Evolutionary conservation across 805 yeast species (phyloP).

Genomic region (Yamadazyma insecticola): DNA sequence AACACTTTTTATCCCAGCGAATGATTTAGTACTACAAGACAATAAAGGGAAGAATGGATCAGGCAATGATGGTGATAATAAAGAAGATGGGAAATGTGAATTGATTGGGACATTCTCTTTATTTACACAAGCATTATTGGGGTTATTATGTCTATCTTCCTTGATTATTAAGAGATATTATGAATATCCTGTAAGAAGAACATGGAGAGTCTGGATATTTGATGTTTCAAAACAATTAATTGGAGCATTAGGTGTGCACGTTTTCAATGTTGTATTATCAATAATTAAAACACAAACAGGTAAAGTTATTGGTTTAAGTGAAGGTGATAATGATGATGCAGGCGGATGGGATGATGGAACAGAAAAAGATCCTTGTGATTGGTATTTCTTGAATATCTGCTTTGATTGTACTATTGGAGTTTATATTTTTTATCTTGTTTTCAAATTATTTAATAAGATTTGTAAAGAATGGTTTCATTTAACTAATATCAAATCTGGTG

Average conservation of each 20-base stretch:
- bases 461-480: slow-evolving; percentile 40
- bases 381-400: slow-evolving; percentile 86
- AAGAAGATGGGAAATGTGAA: slow-evolving; percentile 42
- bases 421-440: slow-evolving; percentile 60
- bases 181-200: slow-evolving; percentile 77
- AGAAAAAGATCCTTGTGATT: slow-evolving; percentile 67
- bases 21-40: too few relatives aligned
- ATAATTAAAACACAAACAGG: slow-evolving; percentile 41
- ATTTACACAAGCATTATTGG: slow-evolving; percentile 70
- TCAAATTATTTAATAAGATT: slow-evolving; percentile 39
- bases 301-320: slow-evolving; percentile 1
- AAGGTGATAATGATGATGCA: slow-evolving; percentile 18
- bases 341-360: slow-evolving; percentile 19
- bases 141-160: slow-evolving; percentile 69
- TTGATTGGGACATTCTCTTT: slow-evolving; percentile 82
- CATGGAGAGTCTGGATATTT: slow-evolving; percentile 83
- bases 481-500: slow-evolving; percentile 47
- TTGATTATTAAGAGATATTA: slow-evolving; percentile 69
- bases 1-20: too few relatives aligned
- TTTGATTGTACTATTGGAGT: slow-evolving; percentile 94
- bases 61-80: too few relatives aligned
- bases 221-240: slow-evolving; percentile 88
- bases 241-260: slow-evolving; percentile 83
- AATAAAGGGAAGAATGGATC: too few relatives aligned
- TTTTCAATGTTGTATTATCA: slow-evolving; percentile 69